Conservation (phyloP, 352 stramenopile species). For the Phytophthora lateralis region DNA sequence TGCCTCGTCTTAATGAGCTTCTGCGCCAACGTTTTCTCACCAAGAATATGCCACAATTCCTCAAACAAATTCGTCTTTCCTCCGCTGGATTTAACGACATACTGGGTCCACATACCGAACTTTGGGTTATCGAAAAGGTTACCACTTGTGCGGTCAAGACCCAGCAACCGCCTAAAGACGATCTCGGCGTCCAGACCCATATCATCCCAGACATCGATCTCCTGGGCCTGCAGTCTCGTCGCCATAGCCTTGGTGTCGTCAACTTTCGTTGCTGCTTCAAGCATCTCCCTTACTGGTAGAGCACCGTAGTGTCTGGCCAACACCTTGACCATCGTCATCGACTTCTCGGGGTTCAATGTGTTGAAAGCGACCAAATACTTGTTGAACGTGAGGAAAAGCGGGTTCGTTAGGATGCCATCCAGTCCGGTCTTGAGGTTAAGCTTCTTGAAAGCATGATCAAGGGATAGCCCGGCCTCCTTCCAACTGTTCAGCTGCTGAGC, state of each 20-base stretch:
- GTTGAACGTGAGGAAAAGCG: slow-evolving; percentile 1
- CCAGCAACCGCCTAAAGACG: slow-evolving; percentile 1
- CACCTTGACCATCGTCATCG: neutral
- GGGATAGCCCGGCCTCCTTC: neutral
- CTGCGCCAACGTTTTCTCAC: neutral
- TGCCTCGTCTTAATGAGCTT: neutral
- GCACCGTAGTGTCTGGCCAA: neutral
- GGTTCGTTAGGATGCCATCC: neutral
- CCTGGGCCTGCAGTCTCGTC: slow-evolving; percentile 6
- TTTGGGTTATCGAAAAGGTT: slow-evolving; percentile 3
- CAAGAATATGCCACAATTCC: neutral
- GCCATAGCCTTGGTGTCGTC: neutral
- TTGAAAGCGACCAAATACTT: slow-evolving; percentile 5
- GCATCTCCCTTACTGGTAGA: neutral
- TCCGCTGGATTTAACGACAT: neutral
- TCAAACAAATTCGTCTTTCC: neutral
- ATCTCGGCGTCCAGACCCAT: neutral
- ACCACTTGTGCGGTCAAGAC: neutral
- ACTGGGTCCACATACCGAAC: neutral
- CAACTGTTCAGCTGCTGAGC: slow-evolving; percentile 1
- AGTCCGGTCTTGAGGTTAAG: neutral
- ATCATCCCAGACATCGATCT: slow-evolving; percentile 2
- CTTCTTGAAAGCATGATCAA: neutral
- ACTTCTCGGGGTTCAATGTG: slow-evolving; percentile 2
- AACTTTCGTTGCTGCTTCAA: neutral